Conservation (phyloP, 2,329 filamentous ascomycete genomes). For the Coniochaeta sp. region DNA sequence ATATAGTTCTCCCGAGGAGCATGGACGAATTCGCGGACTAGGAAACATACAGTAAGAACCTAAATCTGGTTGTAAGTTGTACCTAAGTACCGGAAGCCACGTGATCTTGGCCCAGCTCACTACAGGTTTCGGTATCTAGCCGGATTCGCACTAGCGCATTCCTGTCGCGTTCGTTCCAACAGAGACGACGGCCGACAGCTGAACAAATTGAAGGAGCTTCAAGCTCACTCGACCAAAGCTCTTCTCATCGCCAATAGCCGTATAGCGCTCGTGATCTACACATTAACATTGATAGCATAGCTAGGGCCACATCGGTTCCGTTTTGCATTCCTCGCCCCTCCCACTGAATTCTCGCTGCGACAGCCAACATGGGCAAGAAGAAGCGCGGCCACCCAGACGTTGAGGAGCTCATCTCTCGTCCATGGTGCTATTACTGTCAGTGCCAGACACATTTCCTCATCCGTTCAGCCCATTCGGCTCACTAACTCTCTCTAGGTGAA, state of each 20-base stretch:
- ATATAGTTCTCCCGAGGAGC: background rate
- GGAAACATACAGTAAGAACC: too few species aligned
- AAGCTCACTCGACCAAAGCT: background rate
- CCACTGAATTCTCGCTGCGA: background rate
- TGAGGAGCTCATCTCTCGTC: slow-evolving; percentile 77
- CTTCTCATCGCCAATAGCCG: background rate
- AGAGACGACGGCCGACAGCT: background rate
- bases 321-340: background rate
- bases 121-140: background rate
- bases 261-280: background rate
- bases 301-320: background rate
- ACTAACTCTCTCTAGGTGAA: slow-evolving; percentile 47
- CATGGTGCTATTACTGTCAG: slow-evolving; percentile 97
- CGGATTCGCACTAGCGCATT: background rate
- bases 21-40: background rate
- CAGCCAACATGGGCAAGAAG: slow-evolving; percentile 70
- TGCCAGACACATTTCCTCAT: background rate
- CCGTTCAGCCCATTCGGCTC: background rate
- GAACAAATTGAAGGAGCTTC: background rate
- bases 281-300: background rate
- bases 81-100: background rate
- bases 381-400: slow-evolving; percentile 79
- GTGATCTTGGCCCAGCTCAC: background rate
- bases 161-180: background rate
- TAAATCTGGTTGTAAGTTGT: too few species aligned